phyloP scores from a whole-genome alignment of 148 eudicot genomes.

The Euryodendron excelsum region DNA sequence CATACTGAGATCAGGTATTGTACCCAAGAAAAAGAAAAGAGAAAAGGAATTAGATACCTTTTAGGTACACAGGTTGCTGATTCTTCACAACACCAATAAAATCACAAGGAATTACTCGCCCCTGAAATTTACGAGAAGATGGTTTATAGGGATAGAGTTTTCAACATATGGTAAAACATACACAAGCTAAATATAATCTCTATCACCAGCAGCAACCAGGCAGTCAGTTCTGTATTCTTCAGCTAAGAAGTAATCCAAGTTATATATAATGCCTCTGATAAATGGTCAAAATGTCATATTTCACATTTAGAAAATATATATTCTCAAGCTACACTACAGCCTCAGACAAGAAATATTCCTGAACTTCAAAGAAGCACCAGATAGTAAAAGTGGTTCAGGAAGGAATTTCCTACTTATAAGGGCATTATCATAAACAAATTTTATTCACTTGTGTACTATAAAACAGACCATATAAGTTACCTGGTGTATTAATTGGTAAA shows the following conservation, averaged over 20 bases:
- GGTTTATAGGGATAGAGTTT: slow-evolving; percentile 12
- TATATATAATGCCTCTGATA: background rate
- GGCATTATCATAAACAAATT: background rate
- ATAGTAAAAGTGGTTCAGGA: background rate
- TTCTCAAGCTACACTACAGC: background rate
- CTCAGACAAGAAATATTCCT: background rate
- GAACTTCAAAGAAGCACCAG: background rate
- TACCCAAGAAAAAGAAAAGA: background rate
- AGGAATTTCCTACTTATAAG: background rate
- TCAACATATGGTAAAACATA: slow-evolving; percentile 1
- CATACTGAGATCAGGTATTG: background rate
- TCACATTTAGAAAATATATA: background rate
- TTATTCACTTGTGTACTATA: background rate
- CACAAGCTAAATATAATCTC: background rate
- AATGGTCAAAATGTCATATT: background rate
- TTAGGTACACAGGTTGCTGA: slow-evolving; percentile 88
- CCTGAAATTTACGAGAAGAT: slow-evolving; percentile 46
- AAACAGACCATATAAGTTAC: slow-evolving; percentile 25
- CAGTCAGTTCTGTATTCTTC: background rate
- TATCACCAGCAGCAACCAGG: background rate
- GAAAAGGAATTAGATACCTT: slow-evolving; percentile 40
- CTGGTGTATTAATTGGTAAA: slow-evolving; percentile 98
- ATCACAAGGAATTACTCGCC: slow-evolving; percentile 92
- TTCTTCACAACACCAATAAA: slow-evolving; percentile 87
- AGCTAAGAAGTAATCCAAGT: background rate